Conservation (phyloP, 805 yeast genomes). For the Brettanomyces bruxellensis region DNA sequence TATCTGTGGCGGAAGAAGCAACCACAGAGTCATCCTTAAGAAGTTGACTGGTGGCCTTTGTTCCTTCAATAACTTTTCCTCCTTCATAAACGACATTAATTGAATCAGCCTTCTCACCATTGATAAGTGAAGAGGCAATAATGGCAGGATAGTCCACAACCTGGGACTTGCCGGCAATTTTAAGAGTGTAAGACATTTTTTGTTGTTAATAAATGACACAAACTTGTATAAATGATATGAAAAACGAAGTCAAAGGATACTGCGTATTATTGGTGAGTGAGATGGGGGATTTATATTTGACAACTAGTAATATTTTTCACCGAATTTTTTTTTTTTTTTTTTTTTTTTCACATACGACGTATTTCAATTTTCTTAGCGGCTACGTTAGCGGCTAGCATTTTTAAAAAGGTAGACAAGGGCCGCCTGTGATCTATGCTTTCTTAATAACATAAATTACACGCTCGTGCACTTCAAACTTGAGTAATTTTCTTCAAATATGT, state of each 20-base stretch:
- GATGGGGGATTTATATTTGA: not conserved
- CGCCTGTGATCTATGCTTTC: too few species aligned
- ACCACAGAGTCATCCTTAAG: constrained; percentile 34
- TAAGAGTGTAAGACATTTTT: constrained; percentile 36
- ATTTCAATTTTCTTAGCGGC: too few species aligned
- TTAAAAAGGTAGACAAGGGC: too few species aligned
- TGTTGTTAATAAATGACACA: not conserved
- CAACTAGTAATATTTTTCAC: not conserved
- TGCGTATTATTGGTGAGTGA: not conserved
- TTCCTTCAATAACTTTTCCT: constrained; percentile 51
- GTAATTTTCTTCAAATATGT: too few species aligned
- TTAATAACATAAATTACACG: too few species aligned
- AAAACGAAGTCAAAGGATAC: not conserved
- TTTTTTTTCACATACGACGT: not conserved
- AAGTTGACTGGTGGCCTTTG: constrained; percentile 32
- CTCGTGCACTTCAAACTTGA: too few species aligned
- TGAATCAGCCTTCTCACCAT: constrained; percentile 39
- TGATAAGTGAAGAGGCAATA: constrained; percentile 70
- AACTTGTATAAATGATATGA: not conserved
- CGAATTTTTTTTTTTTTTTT: not conserved
- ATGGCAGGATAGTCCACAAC: constrained; percentile 70
- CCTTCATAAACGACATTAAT: constrained; percentile 62
- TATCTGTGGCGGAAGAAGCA: constrained; percentile 31
- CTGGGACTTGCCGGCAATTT: constrained; percentile 82
- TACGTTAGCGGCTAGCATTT: too few species aligned